phyloP scores from a whole-genome alignment of 768 basidiomycete species.

The Amanita rimosa region DNA sequence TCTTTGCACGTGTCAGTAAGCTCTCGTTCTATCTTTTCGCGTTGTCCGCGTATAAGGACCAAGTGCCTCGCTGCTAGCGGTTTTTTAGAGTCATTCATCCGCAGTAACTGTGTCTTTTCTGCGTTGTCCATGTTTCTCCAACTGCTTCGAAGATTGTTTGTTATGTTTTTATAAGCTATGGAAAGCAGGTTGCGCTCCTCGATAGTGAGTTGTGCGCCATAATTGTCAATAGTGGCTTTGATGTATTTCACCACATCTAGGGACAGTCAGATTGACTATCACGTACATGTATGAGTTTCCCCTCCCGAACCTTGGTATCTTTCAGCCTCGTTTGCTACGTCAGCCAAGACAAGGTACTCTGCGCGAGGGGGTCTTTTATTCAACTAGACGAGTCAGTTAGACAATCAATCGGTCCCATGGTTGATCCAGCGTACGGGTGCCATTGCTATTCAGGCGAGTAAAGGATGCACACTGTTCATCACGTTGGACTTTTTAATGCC shows the following conservation, averaged over 20 bases:
- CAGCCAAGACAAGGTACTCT: constrained; percentile 53
- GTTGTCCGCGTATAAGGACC: constrained; percentile 59
- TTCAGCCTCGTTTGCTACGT: constrained; percentile 81
- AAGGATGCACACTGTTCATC: background rate
- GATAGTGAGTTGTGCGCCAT: constrained; percentile 58
- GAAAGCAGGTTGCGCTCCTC: constrained; percentile 87
- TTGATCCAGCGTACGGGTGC: constrained; percentile 8
- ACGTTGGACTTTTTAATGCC: background rate
- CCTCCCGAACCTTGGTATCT: constrained; percentile 64
- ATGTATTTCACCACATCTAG: constrained; percentile 72
- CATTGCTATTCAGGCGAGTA: constrained; percentile 4
- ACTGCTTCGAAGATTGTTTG: constrained; percentile 70
- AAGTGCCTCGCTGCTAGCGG: constrained; percentile 32
- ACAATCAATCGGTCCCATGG: background rate
- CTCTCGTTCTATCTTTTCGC: constrained; percentile 67
- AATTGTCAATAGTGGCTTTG: constrained; percentile 59
- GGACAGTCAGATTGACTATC: background rate
- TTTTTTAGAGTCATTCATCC: constrained; percentile 24
- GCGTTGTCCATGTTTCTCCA: constrained; percentile 76
- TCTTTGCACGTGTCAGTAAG: constrained; percentile 71
- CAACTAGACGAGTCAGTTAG: constrained; percentile 7
- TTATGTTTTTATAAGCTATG: constrained; percentile 86
- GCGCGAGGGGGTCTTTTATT: constrained; percentile 15
- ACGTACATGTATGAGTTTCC: background rate
- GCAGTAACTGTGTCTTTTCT: constrained; percentile 53